Base-by-base conservation (phyloP, 768 basidiomycete genomes). In the Suillus fuscotomentosus region DNA sequence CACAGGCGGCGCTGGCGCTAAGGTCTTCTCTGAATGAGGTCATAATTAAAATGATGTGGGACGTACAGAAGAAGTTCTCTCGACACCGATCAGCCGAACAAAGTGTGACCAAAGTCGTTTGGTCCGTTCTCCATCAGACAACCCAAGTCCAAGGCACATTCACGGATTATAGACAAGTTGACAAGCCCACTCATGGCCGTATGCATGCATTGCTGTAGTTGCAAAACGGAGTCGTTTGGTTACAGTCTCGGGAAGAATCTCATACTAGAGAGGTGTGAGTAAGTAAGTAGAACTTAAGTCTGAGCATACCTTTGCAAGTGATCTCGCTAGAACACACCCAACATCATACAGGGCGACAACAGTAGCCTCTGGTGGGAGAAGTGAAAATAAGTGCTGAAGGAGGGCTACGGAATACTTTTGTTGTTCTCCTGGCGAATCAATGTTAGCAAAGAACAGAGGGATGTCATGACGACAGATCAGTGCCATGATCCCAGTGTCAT, bases 391-490 rank as follows among this genome's bases (percentile, higher is more conserved):
- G 24, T 74, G 66, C 27, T 75, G 62, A 3, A 82, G 65, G 0
- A 81, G 67, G 0, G 78, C 69, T 4, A 82, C 68, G 17, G 72
- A 71, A 67, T 77, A 81, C 13, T 79, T 74, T 60, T 81, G 77
- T 63, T 79, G 67, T 61, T 81, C 75, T 14, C 79, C 78, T n/a
- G 78, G 71, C 0, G 78, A 70, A 62, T 78, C 73, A 15, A 83
- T 80, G 60, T 83, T 80, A 17, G 76, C 75, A 1, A 80, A 62
- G 39, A 77, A 77, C 0, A 81, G 60, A 0, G 75, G 73, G 11
- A 78, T 74, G 48, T 79, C 75, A 48, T 81, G 80, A 0, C 73
- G 63, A 65, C 80, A 82, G 0, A 79, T 75, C 0, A 81, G 64
- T 0, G 74, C 75, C 75, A 82, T 81, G 39, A 79, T 60, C 0